Percentiles rank a stretch among this genome's conserved stretches.
Conservation (phyloP, 306 rosid genomes). For the Trifolium fragiferum region DNA sequence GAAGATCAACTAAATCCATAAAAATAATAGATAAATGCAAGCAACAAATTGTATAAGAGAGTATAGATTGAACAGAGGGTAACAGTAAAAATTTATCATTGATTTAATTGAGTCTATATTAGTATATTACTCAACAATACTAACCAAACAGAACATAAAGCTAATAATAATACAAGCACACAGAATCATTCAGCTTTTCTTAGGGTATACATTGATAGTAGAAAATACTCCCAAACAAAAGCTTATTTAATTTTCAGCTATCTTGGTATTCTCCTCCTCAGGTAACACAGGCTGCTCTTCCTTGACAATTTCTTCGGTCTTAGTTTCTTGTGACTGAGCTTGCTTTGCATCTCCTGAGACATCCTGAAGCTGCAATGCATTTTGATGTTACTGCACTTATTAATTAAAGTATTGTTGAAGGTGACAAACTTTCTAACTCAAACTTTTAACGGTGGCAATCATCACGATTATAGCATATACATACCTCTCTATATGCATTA, state of each 20-base stretch:
- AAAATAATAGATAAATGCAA: background rate
- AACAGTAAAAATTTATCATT: slow-evolving; percentile 36
- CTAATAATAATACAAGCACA: slow-evolving; percentile 42
- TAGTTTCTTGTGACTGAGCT: slow-evolving; percentile 43
- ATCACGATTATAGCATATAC: no score
- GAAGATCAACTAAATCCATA: background rate
- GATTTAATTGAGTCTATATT: slow-evolving; percentile 32
- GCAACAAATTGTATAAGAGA: background rate
- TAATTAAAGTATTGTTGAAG: background rate
- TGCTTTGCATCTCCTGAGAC: slow-evolving; percentile 51
- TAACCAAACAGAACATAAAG: slow-evolving; percentile 37
- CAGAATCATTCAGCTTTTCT: slow-evolving; percentile 18
- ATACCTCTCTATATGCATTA: no score
- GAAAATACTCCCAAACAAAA: slow-evolving; percentile 32
- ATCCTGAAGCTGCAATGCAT: slow-evolving; percentile 72
- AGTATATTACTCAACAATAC: slow-evolving; percentile 39
- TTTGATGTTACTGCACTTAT: slow-evolving; percentile 1
- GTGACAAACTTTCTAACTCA: no score
- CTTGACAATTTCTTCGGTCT: slow-evolving; percentile 49
- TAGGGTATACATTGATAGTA: slow-evolving; percentile 36
- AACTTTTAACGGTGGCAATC: no score
- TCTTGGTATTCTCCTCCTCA: slow-evolving; percentile 50
- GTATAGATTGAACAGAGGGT: slow-evolving; percentile 5
- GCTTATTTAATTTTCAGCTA: slow-evolving; percentile 48
- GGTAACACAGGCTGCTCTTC: slow-evolving; percentile 48